phyloP scores from a whole-genome alignment of 1,284 basidiomycete genomes.

The Fereydounia khargensis region DNA sequence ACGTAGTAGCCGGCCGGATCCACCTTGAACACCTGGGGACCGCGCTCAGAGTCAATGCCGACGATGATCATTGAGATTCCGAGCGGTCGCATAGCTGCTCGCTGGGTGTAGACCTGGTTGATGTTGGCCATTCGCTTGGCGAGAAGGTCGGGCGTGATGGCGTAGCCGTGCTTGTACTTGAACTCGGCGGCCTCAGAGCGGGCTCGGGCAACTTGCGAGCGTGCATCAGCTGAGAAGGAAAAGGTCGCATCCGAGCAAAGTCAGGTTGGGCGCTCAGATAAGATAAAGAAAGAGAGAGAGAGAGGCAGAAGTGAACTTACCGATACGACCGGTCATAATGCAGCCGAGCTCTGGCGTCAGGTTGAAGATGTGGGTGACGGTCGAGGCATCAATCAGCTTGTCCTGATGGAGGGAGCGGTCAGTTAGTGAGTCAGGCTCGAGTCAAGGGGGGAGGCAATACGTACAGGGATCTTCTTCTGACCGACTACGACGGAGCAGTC shows the following conservation, averaged over 20 bases:
- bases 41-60: slow-evolving; percentile 80
- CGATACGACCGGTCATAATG: slow-evolving; percentile 92
- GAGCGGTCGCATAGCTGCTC: slow-evolving; percentile 93
- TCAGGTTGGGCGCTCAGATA: not conserved
- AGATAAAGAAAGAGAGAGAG: not conserved
- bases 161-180: slow-evolving; percentile 92
- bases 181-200: slow-evolving; percentile 89
- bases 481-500: slow-evolving; percentile 94
- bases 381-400: slow-evolving; percentile 92
- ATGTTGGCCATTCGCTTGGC: slow-evolving; percentile 94
- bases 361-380: slow-evolving; percentile 92
- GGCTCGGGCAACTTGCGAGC: slow-evolving; percentile 84
- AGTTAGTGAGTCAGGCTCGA: not conserved
- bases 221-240: slow-evolving; percentile 73
- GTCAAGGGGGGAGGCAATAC: slow-evolving; percentile 28
- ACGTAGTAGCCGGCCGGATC: slow-evolving; percentile 99
- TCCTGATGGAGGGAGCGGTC: slow-evolving; percentile 65
- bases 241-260: not conserved
- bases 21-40: slow-evolving; percentile 92
- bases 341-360: slow-evolving; percentile 96
- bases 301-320: slow-evolving; percentile 61
- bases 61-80: slow-evolving; percentile 97
- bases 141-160: slow-evolving; percentile 92
- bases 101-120: slow-evolving; percentile 98
- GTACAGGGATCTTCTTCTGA: slow-evolving; percentile 94